Conservation (phyloP, 2,329 filamentous ascomycete species). For the Plenodomus lindquistii region DNA sequence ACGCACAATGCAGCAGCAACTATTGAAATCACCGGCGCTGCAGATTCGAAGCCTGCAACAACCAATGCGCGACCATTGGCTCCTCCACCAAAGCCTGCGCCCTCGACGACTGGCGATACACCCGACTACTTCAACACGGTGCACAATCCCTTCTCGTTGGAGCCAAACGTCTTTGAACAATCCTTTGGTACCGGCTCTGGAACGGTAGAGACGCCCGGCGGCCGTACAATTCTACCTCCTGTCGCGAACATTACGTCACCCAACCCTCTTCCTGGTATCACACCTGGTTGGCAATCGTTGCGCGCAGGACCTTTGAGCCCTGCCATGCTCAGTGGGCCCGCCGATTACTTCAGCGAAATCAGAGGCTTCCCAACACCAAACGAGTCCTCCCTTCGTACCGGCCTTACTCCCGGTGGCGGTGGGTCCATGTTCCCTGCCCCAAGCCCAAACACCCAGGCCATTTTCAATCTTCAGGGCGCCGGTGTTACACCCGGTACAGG, state of each 20-base stretch:
- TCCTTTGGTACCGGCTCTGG: constrained; percentile 67
- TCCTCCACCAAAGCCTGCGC: constrained; percentile 54
- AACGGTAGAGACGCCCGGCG: constrained; percentile 71
- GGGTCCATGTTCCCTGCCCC: constrained; percentile 96
- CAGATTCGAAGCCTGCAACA: constrained; percentile 40
- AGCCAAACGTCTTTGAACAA: constrained; percentile 96
- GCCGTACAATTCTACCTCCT: constrained; percentile 78
- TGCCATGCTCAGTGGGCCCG: constrained; percentile 90
- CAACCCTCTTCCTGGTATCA: constrained; percentile 73
- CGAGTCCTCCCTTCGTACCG: constrained; percentile 90
- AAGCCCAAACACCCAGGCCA: constrained; percentile 81
- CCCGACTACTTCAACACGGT: constrained; percentile 57
- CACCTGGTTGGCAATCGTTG: constrained; percentile 83
- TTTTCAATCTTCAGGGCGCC: constrained; percentile 79
- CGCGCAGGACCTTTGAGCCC: constrained; percentile 92
- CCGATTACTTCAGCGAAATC: constrained; percentile 88
- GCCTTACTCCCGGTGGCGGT: constrained; percentile 89
- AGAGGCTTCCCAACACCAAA: constrained; percentile 92
- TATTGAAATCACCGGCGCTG: constrained; percentile 21
- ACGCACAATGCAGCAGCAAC: constrained; percentile 20
- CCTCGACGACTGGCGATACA: constrained; percentile 48
- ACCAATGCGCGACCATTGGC: constrained; percentile 55
- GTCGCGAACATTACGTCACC: constrained; percentile 91
- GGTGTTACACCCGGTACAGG: constrained; percentile 86
- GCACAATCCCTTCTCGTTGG: constrained; percentile 66